These are phyloP conservation scores for Saccharomycopsis sp. DNA, from an alignment of 805 yeast genomes.

Conservation along the genomic window DNA sequence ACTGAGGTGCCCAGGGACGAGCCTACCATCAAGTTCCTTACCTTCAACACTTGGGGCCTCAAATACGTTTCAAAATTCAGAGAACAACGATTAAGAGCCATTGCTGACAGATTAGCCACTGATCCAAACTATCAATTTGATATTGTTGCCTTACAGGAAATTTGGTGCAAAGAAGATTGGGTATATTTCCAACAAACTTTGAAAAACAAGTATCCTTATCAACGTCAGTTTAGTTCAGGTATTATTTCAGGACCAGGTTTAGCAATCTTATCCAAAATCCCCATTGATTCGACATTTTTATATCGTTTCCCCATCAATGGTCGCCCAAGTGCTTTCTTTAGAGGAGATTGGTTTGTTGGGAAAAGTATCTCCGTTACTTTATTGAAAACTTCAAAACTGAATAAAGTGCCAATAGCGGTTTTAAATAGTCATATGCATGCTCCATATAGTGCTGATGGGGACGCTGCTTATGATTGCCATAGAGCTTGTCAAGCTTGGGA, in stretches of 20 bases:
- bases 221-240: constrained; percentile 70
- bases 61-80: constrained; percentile 73
- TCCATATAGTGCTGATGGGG: constrained; percentile 76
- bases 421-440: constrained; percentile 96
- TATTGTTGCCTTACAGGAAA: constrained; percentile 86
- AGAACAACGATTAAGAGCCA: constrained; percentile 52
- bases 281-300: constrained; percentile 69
- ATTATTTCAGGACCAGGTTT: constrained; percentile 90
- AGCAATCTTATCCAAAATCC: constrained; percentile 72
- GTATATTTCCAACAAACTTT: constrained; percentile 42
- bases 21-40: constrained; percentile 38
- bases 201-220: constrained; percentile 41
- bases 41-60: constrained; percentile 84
- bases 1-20: not conserved
- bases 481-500: constrained; percentile 97
- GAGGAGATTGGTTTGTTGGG: constrained; percentile 98
- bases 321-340: constrained; percentile 80
- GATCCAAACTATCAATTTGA: constrained; percentile 44
- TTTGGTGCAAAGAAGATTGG: constrained; percentile 88
- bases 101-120: constrained; percentile 52
- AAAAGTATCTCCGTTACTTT: constrained; percentile 73
- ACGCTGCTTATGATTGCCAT: constrained; percentile 83
- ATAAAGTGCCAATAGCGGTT: constrained; percentile 54
- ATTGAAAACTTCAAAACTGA: constrained; percentile 39
- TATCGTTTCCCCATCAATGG: constrained; percentile 90